These are phyloP conservation scores for Adansonia digitata DNA, from an alignment of 345 rosid genomes.

Conservation along the genomic window DNA sequence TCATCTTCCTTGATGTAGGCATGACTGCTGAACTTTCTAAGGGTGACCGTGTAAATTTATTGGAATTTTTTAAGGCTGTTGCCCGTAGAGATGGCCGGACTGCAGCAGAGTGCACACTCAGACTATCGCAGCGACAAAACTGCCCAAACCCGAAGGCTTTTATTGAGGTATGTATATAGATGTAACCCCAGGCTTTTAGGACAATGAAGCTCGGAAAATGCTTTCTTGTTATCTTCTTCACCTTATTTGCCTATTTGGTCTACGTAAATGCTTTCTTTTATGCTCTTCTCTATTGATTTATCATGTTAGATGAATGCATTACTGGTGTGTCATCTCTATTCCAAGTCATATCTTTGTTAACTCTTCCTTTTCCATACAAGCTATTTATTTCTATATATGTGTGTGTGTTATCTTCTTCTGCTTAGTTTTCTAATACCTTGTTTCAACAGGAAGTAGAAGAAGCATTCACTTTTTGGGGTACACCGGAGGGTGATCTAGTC, in stretches of 20 bases:
- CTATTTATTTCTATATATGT: neutral
- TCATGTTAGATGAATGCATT: neutral
- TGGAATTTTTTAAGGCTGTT: constrained; percentile 90
- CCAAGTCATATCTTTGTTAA: neutral
- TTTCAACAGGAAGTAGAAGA: constrained; percentile 76
- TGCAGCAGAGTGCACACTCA: constrained; percentile 78
- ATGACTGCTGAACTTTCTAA: constrained; percentile 99
- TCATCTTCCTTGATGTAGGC: constrained; percentile 94
- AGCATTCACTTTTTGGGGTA: constrained; percentile 89
- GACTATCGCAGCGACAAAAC: constrained; percentile 74
- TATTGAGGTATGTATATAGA: constrained; percentile 42
- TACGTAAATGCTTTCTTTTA: neutral
- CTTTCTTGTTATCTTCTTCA: neutral
- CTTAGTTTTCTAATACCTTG: neutral
- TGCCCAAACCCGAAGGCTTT: constrained; percentile 88
- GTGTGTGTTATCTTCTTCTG: neutral
- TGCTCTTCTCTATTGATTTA: neutral
- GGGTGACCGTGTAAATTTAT: constrained; percentile 63
- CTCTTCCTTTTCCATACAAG: neutral
- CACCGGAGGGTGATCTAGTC: constrained; percentile 69
- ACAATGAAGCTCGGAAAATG: neutral
- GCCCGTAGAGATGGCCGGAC: constrained; percentile 86
- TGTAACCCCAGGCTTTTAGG: constrained; percentile 30
- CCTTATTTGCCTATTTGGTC: neutral
- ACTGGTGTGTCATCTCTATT: neutral